phyloP scores from a whole-genome alignment of 192 early-diverging fungal genomes.

The Linnemannia elongata region DNA sequence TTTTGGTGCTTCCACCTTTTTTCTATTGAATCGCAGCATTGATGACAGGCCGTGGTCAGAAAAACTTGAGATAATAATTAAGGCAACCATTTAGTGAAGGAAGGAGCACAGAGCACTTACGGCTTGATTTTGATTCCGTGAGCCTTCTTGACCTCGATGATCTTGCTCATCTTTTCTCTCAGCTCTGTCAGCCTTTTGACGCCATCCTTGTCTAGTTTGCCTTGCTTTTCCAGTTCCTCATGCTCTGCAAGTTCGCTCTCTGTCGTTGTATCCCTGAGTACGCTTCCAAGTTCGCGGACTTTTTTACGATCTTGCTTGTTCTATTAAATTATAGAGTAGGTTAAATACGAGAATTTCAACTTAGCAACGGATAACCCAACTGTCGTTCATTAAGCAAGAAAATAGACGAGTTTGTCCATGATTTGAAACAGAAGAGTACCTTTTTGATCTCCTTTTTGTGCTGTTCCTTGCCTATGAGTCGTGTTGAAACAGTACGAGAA shows the following conservation, averaged over 20 bases:
- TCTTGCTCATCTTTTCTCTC: slow-evolving; percentile 39
- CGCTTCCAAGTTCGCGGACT: slow-evolving; percentile 41
- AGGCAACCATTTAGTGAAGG: not conserved
- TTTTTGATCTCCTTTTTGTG: slow-evolving; percentile 55
- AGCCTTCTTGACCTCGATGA: slow-evolving; percentile 47
- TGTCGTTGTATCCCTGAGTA: slow-evolving; percentile 45
- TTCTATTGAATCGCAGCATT: slow-evolving; percentile 14
- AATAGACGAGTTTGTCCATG: not conserved
- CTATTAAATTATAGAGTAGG: not conserved
- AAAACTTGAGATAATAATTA: not conserved
- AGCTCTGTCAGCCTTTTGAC: slow-evolving; percentile 39
- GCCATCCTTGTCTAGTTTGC: slow-evolving; percentile 51
- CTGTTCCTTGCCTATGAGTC: slow-evolving; percentile 49
- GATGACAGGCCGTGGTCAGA: not conserved
- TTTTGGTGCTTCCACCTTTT: slow-evolving; percentile 30
- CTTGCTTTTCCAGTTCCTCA: slow-evolving; percentile 41
- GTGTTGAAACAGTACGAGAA: not conserved
- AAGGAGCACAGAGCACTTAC: not conserved
- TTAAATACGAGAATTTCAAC: not conserved
- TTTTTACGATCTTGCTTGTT: slow-evolving; percentile 57
- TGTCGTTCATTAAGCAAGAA: not conserved
- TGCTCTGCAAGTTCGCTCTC: slow-evolving; percentile 38
- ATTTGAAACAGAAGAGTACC: slow-evolving; percentile 7
- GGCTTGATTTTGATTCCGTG: slow-evolving; percentile 54
- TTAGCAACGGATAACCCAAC: not conserved